phyloP scores from a whole-genome alignment of 2,329 filamentous ascomycete genomes.

The Neofusicoccum cordaticola region DNA sequence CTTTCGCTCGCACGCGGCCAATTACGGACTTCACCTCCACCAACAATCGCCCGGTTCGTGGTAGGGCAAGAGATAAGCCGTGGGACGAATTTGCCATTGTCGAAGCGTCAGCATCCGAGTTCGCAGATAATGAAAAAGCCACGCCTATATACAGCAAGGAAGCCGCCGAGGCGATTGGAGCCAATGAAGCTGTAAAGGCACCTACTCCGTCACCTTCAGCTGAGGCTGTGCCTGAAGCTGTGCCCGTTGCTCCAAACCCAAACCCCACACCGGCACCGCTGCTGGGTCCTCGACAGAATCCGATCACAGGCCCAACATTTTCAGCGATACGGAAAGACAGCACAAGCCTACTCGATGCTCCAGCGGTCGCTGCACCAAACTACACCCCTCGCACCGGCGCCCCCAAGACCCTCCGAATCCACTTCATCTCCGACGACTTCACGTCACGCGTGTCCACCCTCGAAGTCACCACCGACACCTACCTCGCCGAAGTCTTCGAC shows the following conservation, averaged over 20 bases:
- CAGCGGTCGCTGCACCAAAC: slow-evolving; percentile 41
- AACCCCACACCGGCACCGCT: slow-evolving; percentile 21
- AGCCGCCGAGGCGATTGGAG: slow-evolving; percentile 23
- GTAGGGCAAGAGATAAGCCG: slow-evolving; percentile 69
- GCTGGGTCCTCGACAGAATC: slow-evolving; percentile 45
- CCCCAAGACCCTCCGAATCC: slow-evolving; percentile 68
- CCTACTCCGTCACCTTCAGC: slow-evolving; percentile 30
- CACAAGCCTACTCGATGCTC: slow-evolving; percentile 43
- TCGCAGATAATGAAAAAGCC: slow-evolving; percentile 64
- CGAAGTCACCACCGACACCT: slow-evolving; percentile 77
- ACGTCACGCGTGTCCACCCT: slow-evolving; percentile 69
- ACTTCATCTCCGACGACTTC: slow-evolving; percentile 68
- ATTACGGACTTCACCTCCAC: slow-evolving; percentile 75
- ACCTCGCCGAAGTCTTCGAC: slow-evolving; percentile 78
- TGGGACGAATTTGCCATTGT: slow-evolving; percentile 82
- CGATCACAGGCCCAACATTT: slow-evolving; percentile 51
- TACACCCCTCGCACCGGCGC: slow-evolving; percentile 60
- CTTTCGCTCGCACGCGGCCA: slow-evolving; percentile 69
- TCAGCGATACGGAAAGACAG: slow-evolving; percentile 46
- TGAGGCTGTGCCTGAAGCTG: slow-evolving; percentile 25
- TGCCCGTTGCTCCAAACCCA: slow-evolving; percentile 21
- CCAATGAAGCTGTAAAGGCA: slow-evolving; percentile 17
- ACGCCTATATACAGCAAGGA: slow-evolving; percentile 67
- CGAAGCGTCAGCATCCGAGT: slow-evolving; percentile 66
- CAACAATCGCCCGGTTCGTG: slow-evolving; percentile 66